Evolutionary conservation across 257 asterid species (phyloP).

Genomic region (Solanum chiquidenum): DNA sequence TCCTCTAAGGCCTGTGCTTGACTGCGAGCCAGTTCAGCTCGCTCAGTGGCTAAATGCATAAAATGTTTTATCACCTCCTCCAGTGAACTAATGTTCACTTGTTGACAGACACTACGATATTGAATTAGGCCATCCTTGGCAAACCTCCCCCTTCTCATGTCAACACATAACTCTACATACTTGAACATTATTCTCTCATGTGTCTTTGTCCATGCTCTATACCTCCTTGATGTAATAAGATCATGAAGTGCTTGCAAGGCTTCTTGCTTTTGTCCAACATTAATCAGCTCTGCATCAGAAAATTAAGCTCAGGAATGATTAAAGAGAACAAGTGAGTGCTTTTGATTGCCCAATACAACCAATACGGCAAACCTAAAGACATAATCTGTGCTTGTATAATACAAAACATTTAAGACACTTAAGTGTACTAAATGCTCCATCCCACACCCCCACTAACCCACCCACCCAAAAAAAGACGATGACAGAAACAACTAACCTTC

Average conservation of each 20-base stretch:
- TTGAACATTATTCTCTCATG: slow-evolving; percentile 30
- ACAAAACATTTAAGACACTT: background rate
- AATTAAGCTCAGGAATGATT: background rate
- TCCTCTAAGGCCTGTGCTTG: slow-evolving; percentile 33
- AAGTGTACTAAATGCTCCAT: background rate
- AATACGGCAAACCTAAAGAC: background rate
- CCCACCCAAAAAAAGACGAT: background rate
- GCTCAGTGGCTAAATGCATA: slow-evolving; percentile 28
- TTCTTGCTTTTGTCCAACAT: slow-evolving; percentile 33
- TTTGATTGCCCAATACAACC: background rate
- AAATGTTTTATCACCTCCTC: slow-evolving; percentile 35
- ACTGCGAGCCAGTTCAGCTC: slow-evolving; percentile 22
- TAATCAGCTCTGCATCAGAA: slow-evolving; percentile 19
- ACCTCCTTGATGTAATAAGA: slow-evolving; percentile 25
- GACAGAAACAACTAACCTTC: slow-evolving; percentile 17
- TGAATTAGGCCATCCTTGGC: slow-evolving; percentile 33
- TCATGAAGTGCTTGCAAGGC: slow-evolving; percentile 31
- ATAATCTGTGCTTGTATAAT: background rate
- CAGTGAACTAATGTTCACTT: slow-evolving; percentile 25
- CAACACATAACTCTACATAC: slow-evolving; percentile 32
- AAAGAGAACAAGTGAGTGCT: background rate
- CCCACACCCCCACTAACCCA: background rate
- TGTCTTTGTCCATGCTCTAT: slow-evolving; percentile 34
- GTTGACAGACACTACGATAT: slow-evolving; percentile 28
- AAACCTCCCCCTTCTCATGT: slow-evolving; percentile 25